Base-by-base conservation (phyloP, 495 filamentous ascomycete genomes). In the Bathelium albidoporum region DNA sequence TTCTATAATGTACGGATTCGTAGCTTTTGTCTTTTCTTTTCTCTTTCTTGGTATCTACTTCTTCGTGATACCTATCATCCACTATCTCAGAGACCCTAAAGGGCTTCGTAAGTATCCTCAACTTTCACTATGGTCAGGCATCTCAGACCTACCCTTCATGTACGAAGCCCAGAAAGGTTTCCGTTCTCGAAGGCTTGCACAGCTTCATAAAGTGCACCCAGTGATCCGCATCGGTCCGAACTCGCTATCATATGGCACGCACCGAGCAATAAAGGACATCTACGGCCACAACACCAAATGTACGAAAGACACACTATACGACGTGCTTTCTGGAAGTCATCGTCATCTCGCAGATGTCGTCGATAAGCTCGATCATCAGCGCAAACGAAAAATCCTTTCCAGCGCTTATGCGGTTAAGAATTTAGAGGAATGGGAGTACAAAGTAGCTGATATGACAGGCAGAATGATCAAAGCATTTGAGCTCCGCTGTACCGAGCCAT, bases 151-250 rank as follows among this genome's bases (percentile, higher is more conserved):
- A 1, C 69, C 74, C 7, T 83, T 78, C 71, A 77, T 80, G 68
- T 59, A 74, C 10, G 70, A 79, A 61, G 72, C 80, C 1, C 69
- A 73, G 2, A 64, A 73, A 18, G 76, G 76, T 2, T 77, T 77
- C 61, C 76, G 80, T 28, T 81, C 78, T 5, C 72, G 72, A 58
- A 68, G 73, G 20, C 70, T 82, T 14, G 45, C 68, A 1, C 70
- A 77, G 62, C 63, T 76, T 31, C 81, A 83, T 69, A 65, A 72
- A 26, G 73, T 74, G 59, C 62, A 74, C 58, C 78, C 80, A 1
- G 73, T 83, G 18, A 71, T 83, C 60, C 80, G 81, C 9, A 81
- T 75, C 1, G 80, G 80, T 0, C 81, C 82, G 1, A 84, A 83
- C 61, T 70, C 72, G 28, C 71, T 84, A 0, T 83, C 81, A 0